Evolutionary conservation across 2,329 filamentous ascomycete species (phyloP).

Genomic region (Penicillium corylophilum): DNA sequence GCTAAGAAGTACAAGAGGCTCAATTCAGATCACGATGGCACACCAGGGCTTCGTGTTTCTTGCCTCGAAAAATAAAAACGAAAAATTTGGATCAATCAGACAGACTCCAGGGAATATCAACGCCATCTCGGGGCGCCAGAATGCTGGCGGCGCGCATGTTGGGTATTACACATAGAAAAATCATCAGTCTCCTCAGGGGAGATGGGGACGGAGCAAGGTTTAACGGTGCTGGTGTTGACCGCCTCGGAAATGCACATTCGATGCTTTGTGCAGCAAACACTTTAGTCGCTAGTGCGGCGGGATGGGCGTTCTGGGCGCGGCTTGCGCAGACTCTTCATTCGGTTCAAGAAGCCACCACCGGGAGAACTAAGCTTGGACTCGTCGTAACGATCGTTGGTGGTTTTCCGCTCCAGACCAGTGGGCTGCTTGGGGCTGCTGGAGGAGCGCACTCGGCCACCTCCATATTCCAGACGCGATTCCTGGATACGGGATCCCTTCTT

Average conservation of each 20-base stretch:
- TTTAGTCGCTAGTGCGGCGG: slow-evolving; percentile 34
- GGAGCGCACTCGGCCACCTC: slow-evolving; percentile 42
- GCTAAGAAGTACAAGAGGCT: slow-evolving; percentile 3
- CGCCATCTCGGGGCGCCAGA: slow-evolving; percentile 19
- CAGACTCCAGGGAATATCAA: slow-evolving; percentile 16
- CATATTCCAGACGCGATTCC: slow-evolving; percentile 35
- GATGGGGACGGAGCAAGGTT: slow-evolving; percentile 5
- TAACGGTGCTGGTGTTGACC: neutral
- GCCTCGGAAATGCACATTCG: neutral
- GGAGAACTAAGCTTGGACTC: slow-evolving; percentile 45
- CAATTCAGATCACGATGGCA: neutral
- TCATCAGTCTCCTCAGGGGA: slow-evolving; percentile 15
- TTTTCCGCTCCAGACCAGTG: slow-evolving; percentile 59
- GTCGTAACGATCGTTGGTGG: slow-evolving; percentile 57
- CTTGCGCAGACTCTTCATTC: slow-evolving; percentile 77
- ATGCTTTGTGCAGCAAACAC: neutral
- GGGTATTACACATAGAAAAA: slow-evolving; percentile 26
- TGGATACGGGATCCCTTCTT: slow-evolving; percentile 63
- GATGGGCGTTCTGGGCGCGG: slow-evolving; percentile 44
- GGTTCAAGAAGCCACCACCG: slow-evolving; percentile 67
- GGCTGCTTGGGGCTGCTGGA: slow-evolving; percentile 61
- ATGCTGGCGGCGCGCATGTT: slow-evolving; percentile 18
- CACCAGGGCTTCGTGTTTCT: slow-evolving; percentile 1
- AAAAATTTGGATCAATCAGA: slow-evolving; percentile 10
- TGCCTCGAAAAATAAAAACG: slow-evolving; percentile 3